Evolutionary conservation across 768 basidiomycete genomes (phyloP), one percentile per base, ranked within the genome.

Genomic region (Suillus clintonianus): DNA sequence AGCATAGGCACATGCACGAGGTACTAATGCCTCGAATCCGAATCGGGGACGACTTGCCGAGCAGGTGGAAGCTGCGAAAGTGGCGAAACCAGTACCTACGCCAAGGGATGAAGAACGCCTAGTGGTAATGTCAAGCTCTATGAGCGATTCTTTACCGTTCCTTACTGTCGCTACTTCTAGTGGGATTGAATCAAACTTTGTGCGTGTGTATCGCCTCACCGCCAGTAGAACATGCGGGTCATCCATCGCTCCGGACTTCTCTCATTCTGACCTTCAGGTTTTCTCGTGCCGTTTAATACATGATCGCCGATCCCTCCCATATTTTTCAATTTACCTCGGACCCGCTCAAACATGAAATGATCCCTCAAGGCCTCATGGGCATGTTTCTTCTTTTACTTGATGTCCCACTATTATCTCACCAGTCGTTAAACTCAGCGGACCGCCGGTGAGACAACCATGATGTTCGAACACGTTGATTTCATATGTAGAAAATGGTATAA

Each of bases 11-110:
- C 80, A 77, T 71, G 70, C 74, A 70, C 78, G 82, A 67, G 83
- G 82, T 48, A 78, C 76, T 65, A 78, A 72, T 66, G 69, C 75
- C 61, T 74, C 78, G 59, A 83, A 84, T 72, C 82, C 82, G 42
- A 83, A 79, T 67, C 69, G 72, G 66, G 83, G 83, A 53, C 76
- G 68, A 65, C 79, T 84, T 62, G 77, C 83, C 19, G 77, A 76
- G 50, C 76, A 82, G 60, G 66, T 82, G 60, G 78, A 80, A 71
- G 78, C 75, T 43, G 74, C 75, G 59, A 83, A 77, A 71, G 55
- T 72, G 60, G 70, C 72, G 34, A 76, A 73, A 67, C 71, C 68
- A 66, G 73, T 71, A 50, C 77, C 82, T 65, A 74, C 80, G 69
- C 69, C 75, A 67, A 74, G 74, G 65, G 74, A 77, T 69, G 77